A percentile compares a stretch with the other conserved stretches of the same genome.
These are phyloP conservation scores for Cladosporium phlei DNA, from an alignment of 2,329 filamentous ascomycete species.

Conservation along the genomic window DNA sequence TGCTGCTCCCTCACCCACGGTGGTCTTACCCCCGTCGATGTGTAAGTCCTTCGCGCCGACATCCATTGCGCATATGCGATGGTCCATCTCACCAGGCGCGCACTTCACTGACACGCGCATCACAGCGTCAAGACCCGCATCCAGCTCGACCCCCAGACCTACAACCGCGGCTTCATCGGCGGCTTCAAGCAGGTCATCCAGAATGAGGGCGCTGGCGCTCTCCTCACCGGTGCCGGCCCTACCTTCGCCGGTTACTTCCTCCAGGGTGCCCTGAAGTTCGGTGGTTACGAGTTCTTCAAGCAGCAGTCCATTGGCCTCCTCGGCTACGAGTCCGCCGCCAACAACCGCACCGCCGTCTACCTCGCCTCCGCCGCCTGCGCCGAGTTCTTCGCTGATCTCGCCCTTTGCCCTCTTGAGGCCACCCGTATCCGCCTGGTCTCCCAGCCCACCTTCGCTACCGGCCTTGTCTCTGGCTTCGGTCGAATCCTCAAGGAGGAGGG, in stretches of 20 bases:
- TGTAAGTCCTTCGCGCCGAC: slow-evolving; percentile 65
- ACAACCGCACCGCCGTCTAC: slow-evolving; percentile 78
- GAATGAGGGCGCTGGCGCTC: slow-evolving; percentile 79
- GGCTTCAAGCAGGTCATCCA: slow-evolving; percentile 81
- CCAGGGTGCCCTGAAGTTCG: slow-evolving; percentile 89
- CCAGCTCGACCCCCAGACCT: slow-evolving; percentile 83
- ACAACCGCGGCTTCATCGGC: slow-evolving; percentile 82
- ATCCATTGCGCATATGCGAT: neutral
- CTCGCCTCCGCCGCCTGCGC: slow-evolving; percentile 59
- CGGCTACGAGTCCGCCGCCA: slow-evolving; percentile 69
- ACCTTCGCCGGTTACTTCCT: slow-evolving; percentile 90
- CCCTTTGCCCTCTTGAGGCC: slow-evolving; percentile 84
- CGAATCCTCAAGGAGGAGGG: slow-evolving; percentile 83
- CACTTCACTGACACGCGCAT: slow-evolving; percentile 17
- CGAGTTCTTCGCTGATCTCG: slow-evolving; percentile 68
- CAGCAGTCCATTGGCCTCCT: slow-evolving; percentile 77
- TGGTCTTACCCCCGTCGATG: slow-evolving; percentile 94
- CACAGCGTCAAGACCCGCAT: slow-evolving; percentile 89
- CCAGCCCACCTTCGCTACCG: slow-evolving; percentile 76
- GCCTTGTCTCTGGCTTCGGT: slow-evolving; percentile 71
- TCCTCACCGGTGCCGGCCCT: slow-evolving; percentile 79
- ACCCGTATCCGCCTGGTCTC: slow-evolving; percentile 91
- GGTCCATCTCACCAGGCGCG: neutral
- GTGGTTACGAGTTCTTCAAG: slow-evolving; percentile 96
- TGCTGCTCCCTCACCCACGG: slow-evolving; percentile 99